Percentiles rank a stretch among this genome's conserved stretches.
Conservation (phyloP, 148 eudicot genomes). For the Silene conica region DNA sequence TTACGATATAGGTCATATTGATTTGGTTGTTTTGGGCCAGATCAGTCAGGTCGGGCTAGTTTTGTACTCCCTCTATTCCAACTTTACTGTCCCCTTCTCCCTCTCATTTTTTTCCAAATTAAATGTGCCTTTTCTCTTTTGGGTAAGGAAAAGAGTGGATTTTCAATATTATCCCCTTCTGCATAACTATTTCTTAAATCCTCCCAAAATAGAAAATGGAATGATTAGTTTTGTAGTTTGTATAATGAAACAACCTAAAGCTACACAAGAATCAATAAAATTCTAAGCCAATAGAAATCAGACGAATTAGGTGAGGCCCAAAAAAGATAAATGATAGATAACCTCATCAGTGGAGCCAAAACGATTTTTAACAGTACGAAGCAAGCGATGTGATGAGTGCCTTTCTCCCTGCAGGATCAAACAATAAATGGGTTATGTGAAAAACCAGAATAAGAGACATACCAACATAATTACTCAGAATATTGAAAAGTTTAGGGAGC, state of each 20-base stretch:
- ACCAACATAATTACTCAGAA: neutral
- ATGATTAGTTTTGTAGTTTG: neutral
- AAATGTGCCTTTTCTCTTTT: too few species aligned
- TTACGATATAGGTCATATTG: too few species aligned
- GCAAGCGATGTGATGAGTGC: conserved; percentile 78
- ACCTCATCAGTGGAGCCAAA: conserved; percentile 99
- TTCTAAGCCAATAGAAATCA: neutral
- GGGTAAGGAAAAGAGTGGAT: too few species aligned
- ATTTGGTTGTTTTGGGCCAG: too few species aligned
- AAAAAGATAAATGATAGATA: neutral
- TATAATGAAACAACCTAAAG: neutral
- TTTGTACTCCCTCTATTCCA: too few species aligned
- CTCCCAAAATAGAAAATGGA: too few species aligned
- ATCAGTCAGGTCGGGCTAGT: too few species aligned
- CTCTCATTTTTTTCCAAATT: too few species aligned
- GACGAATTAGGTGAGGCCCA: neutral
- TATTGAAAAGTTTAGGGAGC: too few species aligned
- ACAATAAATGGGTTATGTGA: neutral
- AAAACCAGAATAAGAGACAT: conserved; percentile 6
- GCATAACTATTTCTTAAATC: too few species aligned
- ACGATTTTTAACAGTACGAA: conserved; percentile 93
- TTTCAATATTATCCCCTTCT: too few species aligned
- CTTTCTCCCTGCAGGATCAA: conserved; percentile 74
- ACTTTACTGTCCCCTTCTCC: too few species aligned
- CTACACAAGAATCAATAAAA: neutral